Evolutionary conservation across 2,329 filamentous ascomycete species (phyloP).

Genomic region (Zasmidium angulare): DNA sequence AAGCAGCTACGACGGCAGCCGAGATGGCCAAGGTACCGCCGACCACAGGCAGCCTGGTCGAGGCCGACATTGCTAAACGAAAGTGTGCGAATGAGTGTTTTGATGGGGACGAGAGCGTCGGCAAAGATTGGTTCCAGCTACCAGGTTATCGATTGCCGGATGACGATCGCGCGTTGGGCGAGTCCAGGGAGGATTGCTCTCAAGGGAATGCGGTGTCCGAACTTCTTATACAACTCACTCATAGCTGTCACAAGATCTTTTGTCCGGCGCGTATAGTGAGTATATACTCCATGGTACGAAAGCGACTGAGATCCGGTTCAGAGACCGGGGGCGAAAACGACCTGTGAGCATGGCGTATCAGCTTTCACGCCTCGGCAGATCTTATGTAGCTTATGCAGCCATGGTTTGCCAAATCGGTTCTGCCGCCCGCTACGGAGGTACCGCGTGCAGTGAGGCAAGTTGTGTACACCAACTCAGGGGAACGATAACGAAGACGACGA

Average conservation of each 20-base stretch:
- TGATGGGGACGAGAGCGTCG: background rate
- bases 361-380: too few relatives aligned
- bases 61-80: conserved; percentile 6
- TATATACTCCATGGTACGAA: background rate
- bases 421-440: too few relatives aligned
- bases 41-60: conserved; percentile 7
- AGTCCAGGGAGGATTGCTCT: background rate
- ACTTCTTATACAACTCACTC: too few relatives aligned
- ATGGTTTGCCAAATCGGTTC: too few relatives aligned
- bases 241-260: background rate
- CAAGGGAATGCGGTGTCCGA: too few relatives aligned
- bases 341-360: background rate
- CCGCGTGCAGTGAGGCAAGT: too few relatives aligned
- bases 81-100: background rate
- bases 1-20: conserved; percentile 4
- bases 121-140: background rate
- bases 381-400: too few relatives aligned
- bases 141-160: background rate
- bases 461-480: too few relatives aligned
- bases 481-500: too few relatives aligned
- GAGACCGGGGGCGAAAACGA: background rate
- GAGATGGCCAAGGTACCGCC: conserved; percentile 2
- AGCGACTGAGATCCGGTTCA: background rate
- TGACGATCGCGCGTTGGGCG: background rate
- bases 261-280: background rate